Evolutionary conservation across 768 basidiomycete species (phyloP), one percentile per base, ranked within the genome.

Genomic region (Galerina marginata): DNA sequence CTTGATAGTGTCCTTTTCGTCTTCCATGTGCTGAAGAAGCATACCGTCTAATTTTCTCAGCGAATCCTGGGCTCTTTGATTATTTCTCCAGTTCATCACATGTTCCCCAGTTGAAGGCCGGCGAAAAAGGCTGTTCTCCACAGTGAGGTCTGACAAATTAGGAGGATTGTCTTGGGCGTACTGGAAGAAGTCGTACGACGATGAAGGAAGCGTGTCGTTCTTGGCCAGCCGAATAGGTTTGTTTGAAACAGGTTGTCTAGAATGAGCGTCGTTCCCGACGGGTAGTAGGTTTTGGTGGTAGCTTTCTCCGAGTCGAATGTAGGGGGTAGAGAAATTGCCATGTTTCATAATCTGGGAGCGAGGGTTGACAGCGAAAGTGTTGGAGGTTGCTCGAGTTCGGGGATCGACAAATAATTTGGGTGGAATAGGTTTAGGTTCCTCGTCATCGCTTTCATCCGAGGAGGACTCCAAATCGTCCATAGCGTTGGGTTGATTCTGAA

Each of bases 21-120:
- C 82, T 75, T 91, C 90, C 79, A 94, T 90, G 71, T 95, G 93
- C 71, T 89, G 87, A 55, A 87, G 75, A 54, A 95, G 75, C 86
- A 95, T 83, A 62, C 91, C 92, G 70, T 94, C 91, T 64, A 94
- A 75, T 74, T 81, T 84, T 74, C 75, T 80, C 61, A 88, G 71
- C 29, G 86, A 86, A 72, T 90, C 87, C 64, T 85, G 78, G 60
- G 80, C 81, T 44, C 70, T 75, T 64, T 79, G 75, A 53, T 73
- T 75, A 37, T 67, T 69, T 59, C 72, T 67, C 71, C 77, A 75
- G 43, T 66, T 70, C 37, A 69, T 66, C 54, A 78, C 74, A 4
- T 66, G 67, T 68, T 69, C 73, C 56, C 71, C 71, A 63, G 74
- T 73, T 60, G 70, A 64, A 52, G 69, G 68, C 37, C 70, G 60